Evolutionary conservation across 2,329 filamentous ascomycete genomes (phyloP).

Genomic region (Bipolaris victoriae): DNA sequence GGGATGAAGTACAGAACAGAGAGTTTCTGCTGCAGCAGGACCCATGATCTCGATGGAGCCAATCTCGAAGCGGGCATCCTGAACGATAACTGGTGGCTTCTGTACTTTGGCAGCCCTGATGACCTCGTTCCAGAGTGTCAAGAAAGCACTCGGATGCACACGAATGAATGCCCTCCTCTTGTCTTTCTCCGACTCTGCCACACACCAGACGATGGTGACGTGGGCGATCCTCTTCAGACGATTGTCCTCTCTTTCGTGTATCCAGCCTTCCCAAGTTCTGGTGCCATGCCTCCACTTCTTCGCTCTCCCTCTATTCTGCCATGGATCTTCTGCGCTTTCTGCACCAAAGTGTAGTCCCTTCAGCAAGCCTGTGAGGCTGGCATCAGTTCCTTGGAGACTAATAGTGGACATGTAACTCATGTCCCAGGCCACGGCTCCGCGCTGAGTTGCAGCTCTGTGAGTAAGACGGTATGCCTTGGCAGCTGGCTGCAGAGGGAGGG

Average conservation of each 20-base stretch:
- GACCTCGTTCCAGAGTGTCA: conserved; percentile 70
- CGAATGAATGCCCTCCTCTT: conserved; percentile 70
- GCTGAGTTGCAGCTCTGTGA: conserved; percentile 76
- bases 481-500: conserved; percentile 81
- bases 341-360: conserved; percentile 65
- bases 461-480: conserved; percentile 89
- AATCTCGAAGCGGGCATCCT: conserved; percentile 74
- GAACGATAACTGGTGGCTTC: conserved; percentile 66
- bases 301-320: conserved; percentile 60
- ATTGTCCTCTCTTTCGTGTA: conserved; percentile 61
- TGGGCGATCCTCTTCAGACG: conserved; percentile 69
- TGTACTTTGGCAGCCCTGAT: conserved; percentile 64
- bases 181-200: conserved; percentile 25
- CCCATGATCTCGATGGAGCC: conserved; percentile 73
- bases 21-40: conserved; percentile 78
- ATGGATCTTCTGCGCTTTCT: conserved; percentile 59
- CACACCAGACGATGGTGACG: conserved; percentile 76
- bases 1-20: conserved; percentile 71
- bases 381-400: conserved; percentile 70
- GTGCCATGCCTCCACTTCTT: conserved; percentile 73
- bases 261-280: conserved; percentile 63
- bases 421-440: conserved; percentile 87
- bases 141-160: conserved; percentile 81
- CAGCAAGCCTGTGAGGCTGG: conserved; percentile 70
- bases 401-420: conserved; percentile 93